Evolutionary conservation across 768 basidiomycete genomes (phyloP), one percentile per base, ranked within the genome.

Genomic region (Mycena chlorophos): DNA sequence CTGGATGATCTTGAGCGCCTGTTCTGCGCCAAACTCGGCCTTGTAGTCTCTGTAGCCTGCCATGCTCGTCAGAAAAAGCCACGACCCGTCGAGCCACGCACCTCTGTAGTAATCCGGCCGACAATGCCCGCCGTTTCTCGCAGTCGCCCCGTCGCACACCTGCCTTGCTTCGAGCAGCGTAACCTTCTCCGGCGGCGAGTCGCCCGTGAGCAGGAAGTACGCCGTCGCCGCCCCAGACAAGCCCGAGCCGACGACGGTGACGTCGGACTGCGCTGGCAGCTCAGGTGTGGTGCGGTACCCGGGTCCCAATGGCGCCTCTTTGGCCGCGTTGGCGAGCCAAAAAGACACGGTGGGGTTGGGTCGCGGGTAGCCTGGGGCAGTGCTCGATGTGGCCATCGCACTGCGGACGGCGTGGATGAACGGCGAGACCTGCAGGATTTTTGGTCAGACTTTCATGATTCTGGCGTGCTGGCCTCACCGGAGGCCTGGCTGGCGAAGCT

Each of bases 121-220:
- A 52, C 65, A 65, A 54, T 69, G 68, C 5, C 68, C 68, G 2
- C 66, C 68, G 49, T 69, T 69, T 30, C 68, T 49, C 22, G 57
- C 69, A 5, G 68, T 69, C 5, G 69, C 69, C 4, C 69, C 69
- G 5, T 60, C 51, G 45, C 67, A 67, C 16, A 53, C 61, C 31
- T 78, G 74, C n/a, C 78, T 54, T 16, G 78, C 79, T 64, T 81
- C 79, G 13, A 81, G 60, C 6, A 78, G 62, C 20, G 73, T 66
- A 26, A 80, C 67, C 28, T 48, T 48, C 19, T 56, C 52, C 14
- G 66, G 61, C 14, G 53, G 51, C 13, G 55, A 49, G 20, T 60
- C 55, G 23, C 61, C 55, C 16, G 62, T 62, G 14, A 69, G 51
- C n/a, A 72, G 52, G 42, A 62, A 65, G 37, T 68, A 69, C 26